Evolutionary conservation across 805 yeast species (phyloP), one percentile per base, ranked within the genome.

Genomic region (Candida insectorum): DNA sequence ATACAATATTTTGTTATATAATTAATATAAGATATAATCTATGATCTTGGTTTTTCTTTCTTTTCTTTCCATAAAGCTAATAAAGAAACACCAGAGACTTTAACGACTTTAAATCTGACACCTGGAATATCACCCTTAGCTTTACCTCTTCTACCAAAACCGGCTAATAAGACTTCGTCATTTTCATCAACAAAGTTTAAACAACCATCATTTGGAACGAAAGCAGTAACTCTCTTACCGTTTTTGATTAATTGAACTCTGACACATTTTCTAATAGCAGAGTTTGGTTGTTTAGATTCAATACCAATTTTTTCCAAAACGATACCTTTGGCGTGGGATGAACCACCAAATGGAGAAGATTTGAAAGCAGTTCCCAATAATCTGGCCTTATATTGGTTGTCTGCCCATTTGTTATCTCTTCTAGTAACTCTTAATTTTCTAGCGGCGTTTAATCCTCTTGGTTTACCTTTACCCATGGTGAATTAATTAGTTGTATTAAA

Each of bases 121-220:
- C 99, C 99, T 74, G 98, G 98, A 69, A 93, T 91, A 89, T 93
- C 99, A 82, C 99, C 98, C 95, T 93, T 93, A 73, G 98, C 98
- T 83, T 93, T 93, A 81, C 98, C 98, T 83, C 96, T 93, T 80
- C 97, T 88, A 87, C 99, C 99, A 88, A 93, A 93, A 82, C 99
- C 99, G 65, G 99, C 97, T 62, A 93, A 81, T 65, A 93, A 79
- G 61, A 93, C 99, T 76, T 93, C 97, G 78, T 93, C 99, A 81
- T 93, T 93, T 80, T 93, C 97, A 71, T 93, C 99, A 62, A 93
- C 97, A 61, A 83, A 93, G 93, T 93, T 93, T 74, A 93, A 78
- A 83, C 98, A 93, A 91, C 99, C 99, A 77, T 93, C 99, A 66
- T 93, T 91, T 75, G 99, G 98, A 69, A 93, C 99, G 94, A 93